Percentiles rank a stretch among this genome's conserved stretches.
These are phyloP conservation scores for Solanum bulbocastanum DNA, from an alignment of 257 asterid species.

Conservation along the genomic window DNA sequence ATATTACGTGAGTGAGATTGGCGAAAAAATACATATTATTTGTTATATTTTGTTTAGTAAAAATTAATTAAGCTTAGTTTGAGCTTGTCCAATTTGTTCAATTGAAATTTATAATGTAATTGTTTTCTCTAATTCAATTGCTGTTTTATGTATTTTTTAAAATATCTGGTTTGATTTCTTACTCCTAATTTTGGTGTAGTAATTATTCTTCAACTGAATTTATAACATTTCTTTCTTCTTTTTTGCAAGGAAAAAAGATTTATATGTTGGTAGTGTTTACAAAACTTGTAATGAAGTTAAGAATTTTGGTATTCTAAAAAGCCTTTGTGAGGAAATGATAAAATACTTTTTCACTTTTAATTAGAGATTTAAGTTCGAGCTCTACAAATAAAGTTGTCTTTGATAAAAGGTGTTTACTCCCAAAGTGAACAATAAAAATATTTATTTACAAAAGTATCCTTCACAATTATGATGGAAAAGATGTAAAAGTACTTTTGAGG, in stretches of 20 bases:
- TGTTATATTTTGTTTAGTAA: neutral
- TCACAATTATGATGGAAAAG: no score
- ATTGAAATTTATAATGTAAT: no score
- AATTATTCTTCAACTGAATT: no score
- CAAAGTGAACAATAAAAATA: neutral
- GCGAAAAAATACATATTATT: neutral
- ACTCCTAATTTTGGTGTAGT: neutral
- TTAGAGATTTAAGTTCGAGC: neutral
- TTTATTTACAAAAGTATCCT: no score
- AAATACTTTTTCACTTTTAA: fast-evolving
- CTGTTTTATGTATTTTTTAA: no score
- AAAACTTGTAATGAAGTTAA: fast-evolving
- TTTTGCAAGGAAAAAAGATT: neutral
- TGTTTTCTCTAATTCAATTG: no score
- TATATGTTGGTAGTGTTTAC: neutral
- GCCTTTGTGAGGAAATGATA: no score
- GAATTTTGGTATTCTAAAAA: no score
- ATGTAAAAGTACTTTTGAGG: no score
- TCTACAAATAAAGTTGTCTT: neutral
- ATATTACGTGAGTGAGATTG: neutral
- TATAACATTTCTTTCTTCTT: no score
- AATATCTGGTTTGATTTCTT: no score
- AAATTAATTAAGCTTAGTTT: neutral
- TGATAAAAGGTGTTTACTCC: neutral
- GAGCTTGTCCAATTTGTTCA: neutral